Evolutionary conservation across 225 moss, liverwort and hornwort genomes (phyloP), one percentile per base, ranked within the genome.

Genomic region (Physcomitrium patens): DNA sequence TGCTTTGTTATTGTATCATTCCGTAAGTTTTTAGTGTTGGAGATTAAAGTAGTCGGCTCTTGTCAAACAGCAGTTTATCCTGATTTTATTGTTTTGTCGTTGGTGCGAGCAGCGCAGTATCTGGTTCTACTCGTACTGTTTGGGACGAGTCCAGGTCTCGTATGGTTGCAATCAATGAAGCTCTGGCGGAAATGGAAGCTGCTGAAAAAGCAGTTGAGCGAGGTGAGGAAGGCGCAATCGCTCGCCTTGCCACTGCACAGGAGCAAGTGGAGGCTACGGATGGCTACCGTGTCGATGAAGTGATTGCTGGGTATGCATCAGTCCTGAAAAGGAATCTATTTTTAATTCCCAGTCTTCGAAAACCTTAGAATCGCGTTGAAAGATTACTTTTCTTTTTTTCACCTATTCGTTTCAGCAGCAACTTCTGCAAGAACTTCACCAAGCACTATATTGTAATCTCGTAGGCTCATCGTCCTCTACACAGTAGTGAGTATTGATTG

Each of bases 111-210:
- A 97, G 96, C 71, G 97, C 97, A 63, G 97, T 97, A 52, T 97
- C 97, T 72, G 97, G 97, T 12, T 97, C 97, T 53, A 93, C 91
- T 22, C 77, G 82, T 64, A 89, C 92, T 1, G 97, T 97, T 12
- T 97, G 97, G 97, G 91, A 91, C 16, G 97, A 97, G 72, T 94
- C 94, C 5, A 85, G 91, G 49, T 97, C 97, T 31, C 88, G 97
- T 60, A 97, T 97, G 97, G 79, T 93, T 42, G 94, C 97, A 37
- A 71, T 94, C 55, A 97, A 97, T 44, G 64, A 80, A 24, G 94
- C 94, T 3, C 76, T 94, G 5, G 74, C 70, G 60, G 94, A 94
- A 79, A 84, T 97, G 76, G 86, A 91, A 71, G 83, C 80, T 18
- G 90, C 97, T 20, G 94, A 90, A 76, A 89, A 82, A 37, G 87